A percentile compares a stretch with the other conserved stretches of the same genome.
These are phyloP conservation scores for Sanghuangporus weigelae DNA, from an alignment of 1,284 basidiomycete genomes.

Conservation along the genomic window DNA sequence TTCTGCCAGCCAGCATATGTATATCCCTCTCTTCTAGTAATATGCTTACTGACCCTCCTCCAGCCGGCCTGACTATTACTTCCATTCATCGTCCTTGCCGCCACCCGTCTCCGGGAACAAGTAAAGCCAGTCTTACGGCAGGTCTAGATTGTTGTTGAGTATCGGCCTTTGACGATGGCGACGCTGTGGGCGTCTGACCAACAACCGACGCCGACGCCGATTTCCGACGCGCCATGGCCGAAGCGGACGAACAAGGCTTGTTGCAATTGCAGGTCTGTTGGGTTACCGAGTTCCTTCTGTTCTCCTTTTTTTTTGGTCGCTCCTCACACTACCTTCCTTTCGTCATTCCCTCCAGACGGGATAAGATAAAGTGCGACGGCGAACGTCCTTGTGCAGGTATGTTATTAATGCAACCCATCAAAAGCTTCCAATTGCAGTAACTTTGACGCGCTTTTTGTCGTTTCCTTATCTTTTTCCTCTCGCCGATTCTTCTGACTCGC, in stretches of 20 bases:
- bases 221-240: constrained; percentile 5
- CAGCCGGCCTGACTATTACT: background rate
- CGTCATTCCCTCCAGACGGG: constrained; percentile 46
- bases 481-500: background rate
- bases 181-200: background rate
- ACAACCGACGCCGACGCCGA: background rate
- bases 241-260: constrained; percentile 12
- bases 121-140: background rate
- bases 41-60: background rate
- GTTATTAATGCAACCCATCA: background rate
- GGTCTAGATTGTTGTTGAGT: background rate
- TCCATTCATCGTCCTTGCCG: too few relatives aligned
- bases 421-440: background rate
- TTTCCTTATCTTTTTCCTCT: background rate
- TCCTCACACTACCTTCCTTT: background rate
- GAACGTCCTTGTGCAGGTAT: constrained; percentile 33
- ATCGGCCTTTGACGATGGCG: background rate
- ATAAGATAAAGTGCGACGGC: constrained; percentile 56
- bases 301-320: background rate
- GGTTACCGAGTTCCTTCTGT: background rate
- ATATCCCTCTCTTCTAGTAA: background rate
- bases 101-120: too few relatives aligned
- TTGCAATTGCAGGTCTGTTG: constrained; percentile 13
- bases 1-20: background rate
- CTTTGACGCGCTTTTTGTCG: background rate